These are phyloP conservation scores for Lagenaria siceraria DNA, from an alignment of 306 rosid species.

Conservation along the genomic window DNA sequence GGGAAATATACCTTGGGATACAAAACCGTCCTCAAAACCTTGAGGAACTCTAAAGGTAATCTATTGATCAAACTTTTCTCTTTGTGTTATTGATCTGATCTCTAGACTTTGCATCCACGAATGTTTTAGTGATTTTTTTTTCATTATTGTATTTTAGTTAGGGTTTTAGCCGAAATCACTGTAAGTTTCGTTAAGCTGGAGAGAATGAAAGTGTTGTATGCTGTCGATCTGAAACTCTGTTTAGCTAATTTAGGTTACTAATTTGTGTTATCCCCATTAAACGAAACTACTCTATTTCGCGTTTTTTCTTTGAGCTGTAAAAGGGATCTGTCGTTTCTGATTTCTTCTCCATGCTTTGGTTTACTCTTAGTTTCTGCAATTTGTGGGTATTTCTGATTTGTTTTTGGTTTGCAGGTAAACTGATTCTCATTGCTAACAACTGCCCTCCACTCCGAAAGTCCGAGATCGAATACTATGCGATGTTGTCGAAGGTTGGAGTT, in stretches of 20 bases:
- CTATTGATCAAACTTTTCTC: not conserved
- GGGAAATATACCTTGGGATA: conserved; percentile 68
- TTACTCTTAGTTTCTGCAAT: not conserved
- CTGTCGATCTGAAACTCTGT: not conserved
- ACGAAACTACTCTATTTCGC: no score
- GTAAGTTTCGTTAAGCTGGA: not conserved
- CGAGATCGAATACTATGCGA: conserved; percentile 72
- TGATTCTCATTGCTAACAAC: conserved; percentile 71
- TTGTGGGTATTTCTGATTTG: not conserved
- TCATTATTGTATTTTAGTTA: no score
- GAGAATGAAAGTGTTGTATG: not conserved
- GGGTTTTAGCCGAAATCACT: not conserved
- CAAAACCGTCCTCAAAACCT: conserved; percentile 65
- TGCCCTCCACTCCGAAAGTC: conserved; percentile 85
- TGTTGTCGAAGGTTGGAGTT: conserved; percentile 79
- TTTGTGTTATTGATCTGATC: not conserved
- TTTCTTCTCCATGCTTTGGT: not conserved
- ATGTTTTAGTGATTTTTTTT: no score
- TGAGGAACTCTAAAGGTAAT: conserved; percentile 57
- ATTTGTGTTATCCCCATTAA: no score
- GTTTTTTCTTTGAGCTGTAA: not conserved
- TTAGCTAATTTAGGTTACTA: not conserved
- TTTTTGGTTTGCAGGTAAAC: conserved; percentile 31
- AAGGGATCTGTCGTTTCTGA: not conserved
- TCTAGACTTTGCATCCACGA: not conserved